These are phyloP conservation scores for Phytophthora cryptogea DNA, from an alignment of 352 stramenopile genomes.

Conservation along the genomic window DNA sequence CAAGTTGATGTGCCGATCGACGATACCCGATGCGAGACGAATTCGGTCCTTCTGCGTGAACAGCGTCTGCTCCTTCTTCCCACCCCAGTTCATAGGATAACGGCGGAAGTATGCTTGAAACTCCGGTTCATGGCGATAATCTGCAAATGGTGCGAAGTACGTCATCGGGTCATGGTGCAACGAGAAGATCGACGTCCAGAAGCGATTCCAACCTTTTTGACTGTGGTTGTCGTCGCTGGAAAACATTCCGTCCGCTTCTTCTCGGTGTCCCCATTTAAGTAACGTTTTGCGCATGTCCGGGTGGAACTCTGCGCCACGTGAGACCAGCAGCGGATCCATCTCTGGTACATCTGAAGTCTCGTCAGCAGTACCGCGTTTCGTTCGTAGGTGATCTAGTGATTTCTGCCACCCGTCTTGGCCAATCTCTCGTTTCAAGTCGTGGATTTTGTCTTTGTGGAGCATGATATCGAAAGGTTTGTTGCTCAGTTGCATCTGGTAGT, in stretches of 20 bases:
- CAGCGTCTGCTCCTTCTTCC: conserved; percentile 60
- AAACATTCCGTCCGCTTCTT: conserved; percentile 67
- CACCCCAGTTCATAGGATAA: conserved; percentile 66
- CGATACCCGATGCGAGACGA: conserved; percentile 59
- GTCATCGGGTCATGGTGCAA: conserved; percentile 68
- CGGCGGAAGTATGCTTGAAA: conserved; percentile 78
- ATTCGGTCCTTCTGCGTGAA: conserved; percentile 83
- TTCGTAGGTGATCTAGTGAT: conserved; percentile 49
- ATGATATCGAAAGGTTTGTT: conserved; percentile 67
- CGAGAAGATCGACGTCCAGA: conserved; percentile 56
- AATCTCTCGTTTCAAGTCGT: conserved; percentile 48
- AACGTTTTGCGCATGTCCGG: conserved; percentile 48
- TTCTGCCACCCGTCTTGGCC: conserved; percentile 42
- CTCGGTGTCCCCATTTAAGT: conserved; percentile 66
- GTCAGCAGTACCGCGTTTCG: conserved; percentile 38
- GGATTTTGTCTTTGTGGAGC: conserved; percentile 61
- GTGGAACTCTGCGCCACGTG: conserved; percentile 52
- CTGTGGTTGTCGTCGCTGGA: conserved; percentile 39
- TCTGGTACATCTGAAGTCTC: conserved; percentile 48
- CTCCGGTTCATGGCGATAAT: conserved; percentile 64
- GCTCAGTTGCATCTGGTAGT: conserved; percentile 68
- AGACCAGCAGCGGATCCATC: conserved; percentile 68
- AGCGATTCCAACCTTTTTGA: conserved; percentile 39
- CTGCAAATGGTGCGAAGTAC: conserved; percentile 71
- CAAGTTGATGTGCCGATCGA: conserved; percentile 68